Base-by-base conservation (phyloP, 2,329 filamentous ascomycete genomes). In the Hypoxylon sp. region DNA sequence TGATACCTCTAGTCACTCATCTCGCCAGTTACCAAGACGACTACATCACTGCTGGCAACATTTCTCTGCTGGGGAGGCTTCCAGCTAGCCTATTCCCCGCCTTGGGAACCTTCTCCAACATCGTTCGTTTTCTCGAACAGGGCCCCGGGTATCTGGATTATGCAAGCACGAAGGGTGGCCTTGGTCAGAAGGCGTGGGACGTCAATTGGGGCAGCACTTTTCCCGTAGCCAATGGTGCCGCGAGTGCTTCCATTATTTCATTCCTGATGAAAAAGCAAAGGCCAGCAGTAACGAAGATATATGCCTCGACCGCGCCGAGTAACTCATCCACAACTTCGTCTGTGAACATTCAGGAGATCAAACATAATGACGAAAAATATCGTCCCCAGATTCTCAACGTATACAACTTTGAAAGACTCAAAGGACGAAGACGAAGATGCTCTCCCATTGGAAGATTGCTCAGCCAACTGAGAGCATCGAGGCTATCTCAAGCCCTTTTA, bases 151-250 rank as follows among this genome's bases (percentile, higher is more conserved):
- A 25, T 9, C 21, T 25, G 5, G 21, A 25, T 25, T 9, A 25
- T 5, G 21, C 21, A 6, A 6, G 6, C 5, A 25, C 21, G 21
- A 25, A 7, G 12, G 17, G 13, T 25, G 19, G 19, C n/a, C 13
- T 11, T 7, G 8, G 12, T 36, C 15, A 9, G 9, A 59, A 21
- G 9, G 63, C 63, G 1, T 66, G 54, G 46, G 63, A 67, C 36
- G 62, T 67, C 4, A 52, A 59, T 19, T 67, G 63, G 63, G 64
- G 63, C 2, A 64, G 63, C 40, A 42, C 52, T 13, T 67, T 67
- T 35, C 59, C 63, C 9, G 51, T 54, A 17, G 61, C 63, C 23
- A 67, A 67, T 26, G 63, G 64, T n/a, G 55, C 63, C 30, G 62
- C 56, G 19, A 55, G 27, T 12, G 26, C 52, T 9, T 42, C 58